Base-by-base conservation (phyloP, 148 eudicot genomes). In the Amaranthus hypochondriacus region DNA sequence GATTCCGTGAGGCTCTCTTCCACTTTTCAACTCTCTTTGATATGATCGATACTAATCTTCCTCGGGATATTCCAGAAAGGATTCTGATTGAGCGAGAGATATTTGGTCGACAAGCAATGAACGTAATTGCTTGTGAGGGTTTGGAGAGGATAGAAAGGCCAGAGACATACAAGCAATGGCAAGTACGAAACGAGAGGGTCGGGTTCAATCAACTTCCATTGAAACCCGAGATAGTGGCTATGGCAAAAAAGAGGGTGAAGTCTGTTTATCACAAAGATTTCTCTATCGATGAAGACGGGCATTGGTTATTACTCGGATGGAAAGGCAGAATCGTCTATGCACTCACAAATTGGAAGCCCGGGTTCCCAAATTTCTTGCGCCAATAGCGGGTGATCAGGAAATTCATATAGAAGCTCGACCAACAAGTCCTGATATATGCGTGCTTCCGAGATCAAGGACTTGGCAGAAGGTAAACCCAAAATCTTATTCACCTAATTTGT, bases 121-220 rank as follows among this genome's bases (percentile, higher is more conserved):
- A 92, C 68, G 93, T 82, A 53, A 79, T 92, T 69, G 87, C 97
- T 2, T 92, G 94, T 51, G 97, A 92, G 76, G 94, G 86, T n/a
- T 84, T 74, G 7, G 97, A 92, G 78, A 87, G 96, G 75, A 84
- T 87, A 66, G 96, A 88, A 75, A 79, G 96, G 70, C 96, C 96
- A 0, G 96, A 91, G 84, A 89, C 97, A 0, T 91, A 89, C 78
- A 92, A 85, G 84, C 94, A 92, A 68, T 92, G 97, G 97, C 97
- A 92, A 70, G 86, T 82, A 18, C 76, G 97, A 70, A 87, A 78
- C 72, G 75, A 83, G 58, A 85, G 97, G 80, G 85, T 85, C 12
- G 94, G 97, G 14, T 92, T 92, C 59, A 83, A 58, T 75, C 92
- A 82, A 77, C 77, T 89, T 6, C 86, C 83, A 42, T 75, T 92